phyloP scores from a whole-genome alignment of 805 yeast genomes.

The Jamesozyma piceae region DNA sequence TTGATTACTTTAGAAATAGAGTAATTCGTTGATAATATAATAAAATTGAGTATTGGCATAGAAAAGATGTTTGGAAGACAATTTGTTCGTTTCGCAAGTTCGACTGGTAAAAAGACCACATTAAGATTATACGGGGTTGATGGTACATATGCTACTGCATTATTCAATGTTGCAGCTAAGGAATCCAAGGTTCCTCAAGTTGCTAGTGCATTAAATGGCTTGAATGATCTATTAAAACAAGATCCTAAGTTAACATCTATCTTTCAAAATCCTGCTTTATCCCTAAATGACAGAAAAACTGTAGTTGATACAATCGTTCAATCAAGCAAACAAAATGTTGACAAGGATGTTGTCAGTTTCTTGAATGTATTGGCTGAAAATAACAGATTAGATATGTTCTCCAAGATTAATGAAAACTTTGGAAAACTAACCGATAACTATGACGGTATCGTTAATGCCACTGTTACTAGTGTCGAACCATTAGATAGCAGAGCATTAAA shows the following conservation, averaged over 20 bases:
- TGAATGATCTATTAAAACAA: conserved; percentile 42
- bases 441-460: conserved; percentile 87
- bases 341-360: conserved; percentile 63
- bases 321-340: conserved; percentile 37
- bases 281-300: conserved; percentile 60
- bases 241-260: conserved; percentile 57
- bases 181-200: conserved; percentile 38
- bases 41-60: too few species aligned
- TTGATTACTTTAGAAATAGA: too few species aligned
- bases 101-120: conserved; percentile 59
- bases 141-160: conserved; percentile 94
- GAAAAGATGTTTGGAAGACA: conserved; percentile 3
- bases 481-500: conserved; percentile 72
- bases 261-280: conserved; percentile 76
- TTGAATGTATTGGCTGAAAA: conserved; percentile 82
- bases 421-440: conserved; percentile 74
- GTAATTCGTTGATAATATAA: too few species aligned
- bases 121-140: conserved; percentile 90
- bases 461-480: conserved; percentile 78
- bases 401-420: conserved; percentile 60
- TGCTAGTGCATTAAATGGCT: conserved; percentile 50
- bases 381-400: conserved; percentile 76
- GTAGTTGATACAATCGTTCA: conserved; percentile 51
- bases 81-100: conserved; percentile 6
- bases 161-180: conserved; percentile 67